Conservation (phyloP, 495 filamentous ascomycete genomes). For the Neurospora sp. region DNA sequence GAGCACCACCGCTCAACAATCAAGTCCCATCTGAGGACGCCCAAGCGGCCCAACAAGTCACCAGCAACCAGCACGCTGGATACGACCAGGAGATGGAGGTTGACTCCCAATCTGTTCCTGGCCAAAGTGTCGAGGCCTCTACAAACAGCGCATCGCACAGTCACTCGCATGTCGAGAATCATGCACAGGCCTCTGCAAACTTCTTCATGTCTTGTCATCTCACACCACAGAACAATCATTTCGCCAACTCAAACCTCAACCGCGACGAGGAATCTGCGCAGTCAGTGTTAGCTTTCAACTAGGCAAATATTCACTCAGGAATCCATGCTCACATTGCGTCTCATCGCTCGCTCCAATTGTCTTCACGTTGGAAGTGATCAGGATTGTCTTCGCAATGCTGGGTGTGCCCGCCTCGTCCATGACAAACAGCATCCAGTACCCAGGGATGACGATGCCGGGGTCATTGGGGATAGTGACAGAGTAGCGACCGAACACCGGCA, state of each 20-base stretch:
- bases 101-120: background rate
- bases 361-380: slow-evolving; percentile 1
- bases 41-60: background rate
- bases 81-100: background rate
- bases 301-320: background rate
- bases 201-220: background rate
- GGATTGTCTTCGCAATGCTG: slow-evolving; percentile 25
- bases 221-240: background rate
- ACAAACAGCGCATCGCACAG: background rate
- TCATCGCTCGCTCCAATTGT: background rate
- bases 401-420: slow-evolving; percentile 38
- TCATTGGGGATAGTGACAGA: slow-evolving; percentile 29
- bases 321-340: background rate
- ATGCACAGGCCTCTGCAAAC: background rate
- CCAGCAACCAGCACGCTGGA: background rate
- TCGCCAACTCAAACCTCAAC: background rate
- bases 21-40: background rate
- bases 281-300: background rate
- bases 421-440: slow-evolving; percentile 50
- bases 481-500: background rate
- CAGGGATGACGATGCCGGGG: slow-evolving; percentile 42
- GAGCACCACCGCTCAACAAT: background rate
- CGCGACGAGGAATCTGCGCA: background rate
- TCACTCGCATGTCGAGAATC: background rate
- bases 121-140: background rate